Evolutionary conservation across 192 early-diverging fungal genomes (phyloP).

Genomic region (Podila verticillata): DNA sequence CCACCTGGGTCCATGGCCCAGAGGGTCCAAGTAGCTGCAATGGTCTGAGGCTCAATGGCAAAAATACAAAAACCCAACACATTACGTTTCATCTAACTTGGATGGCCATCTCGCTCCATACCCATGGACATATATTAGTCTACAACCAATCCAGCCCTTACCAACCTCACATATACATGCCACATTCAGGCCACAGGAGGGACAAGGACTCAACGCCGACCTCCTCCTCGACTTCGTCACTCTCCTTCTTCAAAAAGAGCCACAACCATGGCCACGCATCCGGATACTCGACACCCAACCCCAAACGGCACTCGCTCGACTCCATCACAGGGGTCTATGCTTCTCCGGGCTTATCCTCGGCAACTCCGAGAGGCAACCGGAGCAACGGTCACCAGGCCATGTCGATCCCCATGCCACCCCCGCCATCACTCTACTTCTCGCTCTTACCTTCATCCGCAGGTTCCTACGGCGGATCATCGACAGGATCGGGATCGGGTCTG

Average conservation of each 20-base stretch:
- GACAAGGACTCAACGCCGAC: background rate
- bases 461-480: background rate
- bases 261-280: background rate
- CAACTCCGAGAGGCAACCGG: constrained; percentile 38
- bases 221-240: constrained; percentile 5
- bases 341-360: constrained; percentile 3
- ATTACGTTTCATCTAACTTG: background rate
- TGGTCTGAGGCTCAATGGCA: too few species aligned
- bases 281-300: constrained; percentile 4
- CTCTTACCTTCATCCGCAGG: constrained; percentile 12
- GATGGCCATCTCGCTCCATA: background rate
- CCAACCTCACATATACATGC: background rate
- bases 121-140: background rate
- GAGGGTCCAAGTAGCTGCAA: background rate
- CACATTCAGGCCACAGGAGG: background rate
- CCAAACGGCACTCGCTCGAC: constrained; percentile 24
- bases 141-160: background rate
- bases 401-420: constrained; percentile 42
- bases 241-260: constrained; percentile 1
- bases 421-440: constrained; percentile 28
- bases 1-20: background rate
- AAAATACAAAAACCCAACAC: too few species aligned
- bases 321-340: constrained; percentile 9
- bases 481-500: constrained; percentile 10
- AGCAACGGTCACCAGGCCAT: constrained; percentile 43